Conservation (phyloP, 306 rosid species). For the Cicer bijugum region DNA sequence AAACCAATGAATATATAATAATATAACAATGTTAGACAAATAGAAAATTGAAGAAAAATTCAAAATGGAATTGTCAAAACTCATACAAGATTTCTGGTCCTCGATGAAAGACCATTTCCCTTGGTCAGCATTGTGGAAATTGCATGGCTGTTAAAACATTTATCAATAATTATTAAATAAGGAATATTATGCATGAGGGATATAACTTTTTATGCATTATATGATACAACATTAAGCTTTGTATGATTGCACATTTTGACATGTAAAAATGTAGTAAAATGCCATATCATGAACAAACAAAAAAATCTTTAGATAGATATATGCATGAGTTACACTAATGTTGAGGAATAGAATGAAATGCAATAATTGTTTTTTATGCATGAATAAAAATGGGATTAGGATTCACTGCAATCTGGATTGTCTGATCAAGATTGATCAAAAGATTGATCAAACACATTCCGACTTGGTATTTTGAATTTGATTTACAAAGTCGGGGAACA, state of each 20-base stretch:
- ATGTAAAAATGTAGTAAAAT: neutral
- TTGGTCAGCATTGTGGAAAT: constrained; percentile 14
- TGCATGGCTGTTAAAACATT: neutral
- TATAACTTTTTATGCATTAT: no score
- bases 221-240: constrained; percentile 1
- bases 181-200: no score
- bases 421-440: neutral
- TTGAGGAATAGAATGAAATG: constrained; percentile 9
- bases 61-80: constrained; percentile 12
- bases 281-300: neutral
- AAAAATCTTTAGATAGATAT: neutral
- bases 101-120: neutral
- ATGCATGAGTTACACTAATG: neutral
- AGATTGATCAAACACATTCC: neutral
- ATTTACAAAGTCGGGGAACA: neutral
- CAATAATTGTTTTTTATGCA: neutral
- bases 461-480: neutral
- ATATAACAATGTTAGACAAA: neutral
- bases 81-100: constrained; percentile 37
- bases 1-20: neutral
- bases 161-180: neutral
- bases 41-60: neutral
- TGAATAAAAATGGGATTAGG: neutral
- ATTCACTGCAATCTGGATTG: neutral
- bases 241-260: constrained; percentile 15